Conservation (phyloP, 2,329 filamentous ascomycete genomes). For the Cladosporium austrohemisphaericum region DNA sequence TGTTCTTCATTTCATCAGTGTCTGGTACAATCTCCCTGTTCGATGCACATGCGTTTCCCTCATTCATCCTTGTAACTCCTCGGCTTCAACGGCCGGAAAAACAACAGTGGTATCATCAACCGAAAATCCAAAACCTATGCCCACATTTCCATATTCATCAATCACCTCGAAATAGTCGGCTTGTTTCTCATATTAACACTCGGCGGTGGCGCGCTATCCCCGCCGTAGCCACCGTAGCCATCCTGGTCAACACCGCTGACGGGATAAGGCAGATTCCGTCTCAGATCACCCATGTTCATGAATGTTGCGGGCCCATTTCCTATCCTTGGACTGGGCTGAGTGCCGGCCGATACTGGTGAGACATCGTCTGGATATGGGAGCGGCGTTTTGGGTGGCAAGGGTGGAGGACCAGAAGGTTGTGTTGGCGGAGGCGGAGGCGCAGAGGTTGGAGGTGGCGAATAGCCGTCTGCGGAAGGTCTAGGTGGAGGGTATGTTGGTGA, state of each 20-base stretch:
- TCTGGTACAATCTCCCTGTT: too few relatives aligned
- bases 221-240: constrained; percentile 28
- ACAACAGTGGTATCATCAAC: background rate
- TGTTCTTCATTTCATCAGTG: too few relatives aligned
- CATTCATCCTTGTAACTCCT: too few relatives aligned
- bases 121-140: background rate
- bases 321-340: background rate
- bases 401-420: constrained; percentile 49
- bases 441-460: constrained; percentile 9
- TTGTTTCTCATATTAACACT: constrained; percentile 82
- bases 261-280: constrained; percentile 66
- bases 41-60: too few relatives aligned
- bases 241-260: constrained; percentile 43
- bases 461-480: background rate
- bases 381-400: constrained; percentile 63
- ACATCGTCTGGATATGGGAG: constrained; percentile 23
- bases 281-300: constrained; percentile 30
- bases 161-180: constrained; percentile 43
- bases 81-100: too few relatives aligned
- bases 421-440: background rate
- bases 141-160: background rate
- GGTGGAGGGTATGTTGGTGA: constrained; percentile 9
- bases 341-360: constrained; percentile 3
- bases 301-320: constrained; percentile 10
- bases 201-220: constrained; percentile 62